These are phyloP conservation scores for Elasticomyces elasticus DNA, from an alignment of 495 filamentous ascomycete species.

Conservation along the genomic window DNA sequence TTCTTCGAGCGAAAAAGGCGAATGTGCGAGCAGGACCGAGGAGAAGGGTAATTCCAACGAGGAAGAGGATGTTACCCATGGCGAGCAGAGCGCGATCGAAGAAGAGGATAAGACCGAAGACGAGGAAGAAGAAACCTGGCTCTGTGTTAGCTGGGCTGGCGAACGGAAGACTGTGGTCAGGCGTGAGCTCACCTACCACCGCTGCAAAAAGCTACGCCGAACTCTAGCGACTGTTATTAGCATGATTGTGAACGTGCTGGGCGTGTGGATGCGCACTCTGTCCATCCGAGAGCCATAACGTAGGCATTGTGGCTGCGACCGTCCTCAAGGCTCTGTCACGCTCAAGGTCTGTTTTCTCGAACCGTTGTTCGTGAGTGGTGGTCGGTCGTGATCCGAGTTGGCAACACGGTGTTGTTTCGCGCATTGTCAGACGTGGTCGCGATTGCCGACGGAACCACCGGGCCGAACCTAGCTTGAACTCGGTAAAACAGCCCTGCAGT, in stretches of 20 bases:
- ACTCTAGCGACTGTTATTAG: slow-evolving; percentile 52
- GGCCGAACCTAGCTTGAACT: no score
- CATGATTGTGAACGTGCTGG: neutral
- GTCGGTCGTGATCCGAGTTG: no score
- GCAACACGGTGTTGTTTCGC: no score
- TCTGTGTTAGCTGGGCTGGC: neutral
- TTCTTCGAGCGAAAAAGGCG: slow-evolving; percentile 82
- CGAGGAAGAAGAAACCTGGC: slow-evolving; percentile 75
- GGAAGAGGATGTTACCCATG: slow-evolving; percentile 96
- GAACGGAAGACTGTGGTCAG: neutral
- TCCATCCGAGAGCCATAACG: slow-evolving; percentile 91
- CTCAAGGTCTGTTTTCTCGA: no score
- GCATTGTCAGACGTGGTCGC: no score
- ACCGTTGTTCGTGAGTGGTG: no score
- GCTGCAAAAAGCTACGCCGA: slow-evolving; percentile 91
- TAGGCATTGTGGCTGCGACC: slow-evolving; percentile 40
- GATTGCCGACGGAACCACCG: no score
- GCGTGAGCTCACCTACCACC: slow-evolving; percentile 59
- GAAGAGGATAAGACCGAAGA: slow-evolving; percentile 88
- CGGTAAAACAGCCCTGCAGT: no score
- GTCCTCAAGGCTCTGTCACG: neutral
- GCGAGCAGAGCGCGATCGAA: slow-evolving; percentile 92
- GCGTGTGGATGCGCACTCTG: slow-evolving; percentile 55
- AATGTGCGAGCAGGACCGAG: slow-evolving; percentile 88
- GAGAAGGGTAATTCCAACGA: slow-evolving; percentile 86